phyloP scores from a whole-genome alignment of 2,329 filamentous ascomycete genomes.

The Fusarium musae region DNA sequence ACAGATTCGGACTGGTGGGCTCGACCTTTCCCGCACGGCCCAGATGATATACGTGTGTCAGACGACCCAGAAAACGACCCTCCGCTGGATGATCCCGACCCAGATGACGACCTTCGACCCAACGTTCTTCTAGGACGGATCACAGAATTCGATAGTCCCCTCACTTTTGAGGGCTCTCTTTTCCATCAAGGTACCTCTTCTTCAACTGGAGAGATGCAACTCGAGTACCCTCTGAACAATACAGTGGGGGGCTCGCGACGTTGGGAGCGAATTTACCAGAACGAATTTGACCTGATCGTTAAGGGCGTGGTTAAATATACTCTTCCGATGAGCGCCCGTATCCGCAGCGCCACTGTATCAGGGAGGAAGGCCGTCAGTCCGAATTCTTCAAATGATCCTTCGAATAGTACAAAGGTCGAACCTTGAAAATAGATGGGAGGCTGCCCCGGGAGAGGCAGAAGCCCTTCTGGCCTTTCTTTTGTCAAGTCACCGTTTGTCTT shows the following conservation, averaged over 20 bases:
- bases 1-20: constrained; percentile 71
- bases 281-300: constrained; percentile 93
- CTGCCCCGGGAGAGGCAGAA: constrained; percentile 24
- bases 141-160: constrained; percentile 84
- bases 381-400: constrained; percentile 69
- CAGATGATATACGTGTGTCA: constrained; percentile 40
- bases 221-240: constrained; percentile 85
- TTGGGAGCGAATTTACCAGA: constrained; percentile 90
- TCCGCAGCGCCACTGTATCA: constrained; percentile 69
- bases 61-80: constrained; percentile 53
- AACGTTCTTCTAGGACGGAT: constrained; percentile 95
- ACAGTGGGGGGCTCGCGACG: constrained; percentile 86
- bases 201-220: constrained; percentile 84
- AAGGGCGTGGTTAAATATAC: constrained; percentile 90
- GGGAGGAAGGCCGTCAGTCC: constrained; percentile 70
- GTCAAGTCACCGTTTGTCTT: constrained; percentile 40
- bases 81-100: constrained; percentile 68
- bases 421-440: constrained; percentile 30
- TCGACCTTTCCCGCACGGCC: constrained; percentile 44
- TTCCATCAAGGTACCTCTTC: constrained; percentile 78
- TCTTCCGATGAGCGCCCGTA: constrained; percentile 69
- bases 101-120: constrained; percentile 69
- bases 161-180: constrained; percentile 90
- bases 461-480: constrained; percentile 42
- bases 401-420: constrained; percentile 75